Evolutionary conservation across 106 monocot genomes (phyloP), one percentile per base, ranked within the genome.

Genomic region (Platanthera guangdongensis): DNA sequence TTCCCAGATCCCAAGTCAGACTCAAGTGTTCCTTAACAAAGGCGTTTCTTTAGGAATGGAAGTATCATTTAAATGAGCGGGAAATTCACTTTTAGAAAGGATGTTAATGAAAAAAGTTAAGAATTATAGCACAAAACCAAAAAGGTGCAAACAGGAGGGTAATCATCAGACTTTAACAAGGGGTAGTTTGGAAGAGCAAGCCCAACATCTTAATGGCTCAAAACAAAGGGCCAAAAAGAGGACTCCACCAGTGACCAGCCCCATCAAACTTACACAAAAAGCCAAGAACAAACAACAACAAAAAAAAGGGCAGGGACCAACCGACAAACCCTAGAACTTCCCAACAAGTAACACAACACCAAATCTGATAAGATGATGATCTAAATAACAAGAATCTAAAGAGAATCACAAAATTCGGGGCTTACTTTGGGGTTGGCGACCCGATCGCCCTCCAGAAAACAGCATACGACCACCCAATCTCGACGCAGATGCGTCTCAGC

Each of bases 401-500:
- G 13, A 18, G 50, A 57, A 78, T 14, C 45, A 55, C 15, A 0
- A 73, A 73, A 72, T 21, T 70, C 16, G 10, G 10, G 47, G 7
- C 48, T 70, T 48, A 70, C 70, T 47, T 70, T 4, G 70, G 70
- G 30, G 74, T 78, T 30, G 47, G 70, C 51, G 52, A 50, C 10
- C 83, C 79, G 60, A 88, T 79, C 64, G 81, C 74, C 62, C 77
- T 82, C 94, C 94, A 94, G 68, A 88, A 86, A n/a, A 94, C 88
- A 0, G 94, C 94, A 68, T 94, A 94, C 2, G 90, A 90, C 94
- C 94, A 94, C 25, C 94, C 94, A 63, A 85, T 77, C 84, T 90
- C 94, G n/a, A 71, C 81, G 78, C 94, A 90, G 54, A 94, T 84
- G 14, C 90, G 81, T 77, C 85, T 48, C 50, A 94, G 85, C 28